Evolutionary conservation across 768 basidiomycete species (phyloP).

Genomic region (Amanita exitialis): DNA sequence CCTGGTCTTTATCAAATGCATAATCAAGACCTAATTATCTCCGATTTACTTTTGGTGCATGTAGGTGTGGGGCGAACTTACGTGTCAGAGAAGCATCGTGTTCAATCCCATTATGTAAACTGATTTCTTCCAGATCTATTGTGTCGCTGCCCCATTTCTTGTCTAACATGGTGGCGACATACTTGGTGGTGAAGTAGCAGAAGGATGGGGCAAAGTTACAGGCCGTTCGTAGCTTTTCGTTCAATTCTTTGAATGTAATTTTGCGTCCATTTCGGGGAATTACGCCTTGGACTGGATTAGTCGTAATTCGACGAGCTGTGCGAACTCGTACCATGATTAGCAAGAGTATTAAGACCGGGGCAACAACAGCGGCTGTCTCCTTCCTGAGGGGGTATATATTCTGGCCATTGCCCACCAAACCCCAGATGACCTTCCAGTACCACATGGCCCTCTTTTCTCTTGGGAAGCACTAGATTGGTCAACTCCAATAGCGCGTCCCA

Average conservation of each 20-base stretch:
- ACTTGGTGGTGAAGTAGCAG: conserved; percentile 55
- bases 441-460: conserved; percentile 41
- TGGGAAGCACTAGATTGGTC: conserved; percentile 41
- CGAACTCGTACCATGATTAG: conserved; percentile 61
- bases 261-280: conserved; percentile 57
- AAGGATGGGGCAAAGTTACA: conserved; percentile 69
- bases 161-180: conserved; percentile 45
- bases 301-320: not conserved
- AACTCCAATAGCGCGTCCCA: conserved; percentile 47
- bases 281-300: conserved; percentile 30
- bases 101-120: conserved; percentile 68
- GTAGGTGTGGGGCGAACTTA: conserved; percentile 25
- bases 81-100: conserved; percentile 57
- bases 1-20: conserved; percentile 27
- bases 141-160: conserved; percentile 47
- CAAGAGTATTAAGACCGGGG: conserved; percentile 71
- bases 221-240: conserved; percentile 33
- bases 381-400: conserved; percentile 44
- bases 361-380: conserved; percentile 67
- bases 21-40: conserved; percentile 42
- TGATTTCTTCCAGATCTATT: conserved; percentile 58
- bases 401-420: conserved; percentile 57
- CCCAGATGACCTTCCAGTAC: conserved; percentile 46
- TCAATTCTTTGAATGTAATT: conserved; percentile 50
- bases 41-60: not conserved